A percentile compares a stretch with the other conserved stretches of the same genome.
Conservation (phyloP, 73 alveolate genomes). For the Effrenium voratum region DNA sequence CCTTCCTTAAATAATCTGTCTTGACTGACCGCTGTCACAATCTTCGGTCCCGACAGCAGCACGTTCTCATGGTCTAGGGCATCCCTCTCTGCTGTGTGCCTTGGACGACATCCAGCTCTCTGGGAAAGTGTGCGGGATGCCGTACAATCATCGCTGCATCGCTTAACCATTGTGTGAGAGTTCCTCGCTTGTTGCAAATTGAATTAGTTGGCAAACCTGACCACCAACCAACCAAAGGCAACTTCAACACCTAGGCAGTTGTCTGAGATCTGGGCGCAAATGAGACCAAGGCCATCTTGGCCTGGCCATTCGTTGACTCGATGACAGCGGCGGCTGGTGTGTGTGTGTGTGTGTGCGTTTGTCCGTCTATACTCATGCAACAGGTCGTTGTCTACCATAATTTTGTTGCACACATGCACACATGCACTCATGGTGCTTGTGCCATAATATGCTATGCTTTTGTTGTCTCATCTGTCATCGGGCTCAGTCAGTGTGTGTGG, state of each 20-base stretch:
- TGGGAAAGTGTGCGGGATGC: neutral
- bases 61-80: slow-evolving; percentile 79
- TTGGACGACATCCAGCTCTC: neutral
- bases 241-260: neutral
- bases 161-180: neutral
- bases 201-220: neutral
- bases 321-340: too few species aligned
- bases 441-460: too few species aligned
- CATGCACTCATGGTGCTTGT: too few species aligned
- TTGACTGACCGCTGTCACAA: neutral
- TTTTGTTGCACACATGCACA: too few species aligned
- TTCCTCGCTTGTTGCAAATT: neutral
- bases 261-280: slow-evolving; percentile 2
- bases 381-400: too few species aligned
- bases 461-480: too few species aligned
- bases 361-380: too few species aligned
- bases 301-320: too few species aligned
- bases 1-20: neutral
- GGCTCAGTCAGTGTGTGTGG: too few species aligned
- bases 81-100: slow-evolving; percentile 61
- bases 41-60: slow-evolving; percentile 17
- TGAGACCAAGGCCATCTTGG: slow-evolving; percentile 72
- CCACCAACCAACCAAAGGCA: neutral
- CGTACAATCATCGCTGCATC: neutral
- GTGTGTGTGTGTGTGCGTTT: too few species aligned